Conservation (phyloP, 495 filamentous ascomycete species). For the Wilcoxina mikolae region DNA sequence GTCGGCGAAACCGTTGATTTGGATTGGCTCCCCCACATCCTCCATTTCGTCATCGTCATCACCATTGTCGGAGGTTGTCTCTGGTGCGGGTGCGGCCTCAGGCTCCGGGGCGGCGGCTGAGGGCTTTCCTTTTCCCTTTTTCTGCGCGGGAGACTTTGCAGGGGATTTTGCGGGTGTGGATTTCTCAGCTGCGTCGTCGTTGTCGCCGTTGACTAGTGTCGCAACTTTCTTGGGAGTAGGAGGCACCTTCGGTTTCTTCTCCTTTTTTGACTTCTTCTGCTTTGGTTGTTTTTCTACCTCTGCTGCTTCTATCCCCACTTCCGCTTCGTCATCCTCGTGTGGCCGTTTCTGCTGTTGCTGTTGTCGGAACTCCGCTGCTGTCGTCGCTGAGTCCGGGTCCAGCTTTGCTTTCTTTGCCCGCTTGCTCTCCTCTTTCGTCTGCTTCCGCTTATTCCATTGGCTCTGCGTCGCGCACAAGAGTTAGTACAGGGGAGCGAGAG, state of each 20-base stretch:
- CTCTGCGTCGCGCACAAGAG: constrained; percentile 36
- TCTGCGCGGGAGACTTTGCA: neutral
- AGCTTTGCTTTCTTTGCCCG: constrained; percentile 68
- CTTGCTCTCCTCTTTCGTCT: constrained; percentile 67
- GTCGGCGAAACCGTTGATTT: constrained; percentile 26
- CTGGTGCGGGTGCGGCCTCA: constrained; percentile 28
- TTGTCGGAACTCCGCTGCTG: constrained; percentile 32
- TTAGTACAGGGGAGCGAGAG: neutral
- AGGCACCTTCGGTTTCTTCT: constrained; percentile 26
- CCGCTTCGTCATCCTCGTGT: constrained; percentile 16
- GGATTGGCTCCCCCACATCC: constrained; percentile 9
- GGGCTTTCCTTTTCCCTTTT: constrained; percentile 16
- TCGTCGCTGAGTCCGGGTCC: constrained; percentile 45
- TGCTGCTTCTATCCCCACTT: constrained; percentile 13
- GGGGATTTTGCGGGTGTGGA: neutral
- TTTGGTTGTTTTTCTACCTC: constrained; percentile 8
- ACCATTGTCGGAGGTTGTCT: neutral
- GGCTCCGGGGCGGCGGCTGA: constrained; percentile 29
- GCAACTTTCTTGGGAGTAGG: constrained; percentile 36
- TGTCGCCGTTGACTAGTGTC: constrained; percentile 32
- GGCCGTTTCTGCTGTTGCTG: constrained; percentile 28
- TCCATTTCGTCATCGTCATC: constrained; percentile 7
- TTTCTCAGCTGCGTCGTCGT: constrained; percentile 27
- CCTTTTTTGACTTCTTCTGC: constrained; percentile 14
- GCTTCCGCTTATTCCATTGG: constrained; percentile 78